Conservation (phyloP, 2,329 filamentous ascomycete genomes). For the Drechslerella stenobrocha region DNA sequence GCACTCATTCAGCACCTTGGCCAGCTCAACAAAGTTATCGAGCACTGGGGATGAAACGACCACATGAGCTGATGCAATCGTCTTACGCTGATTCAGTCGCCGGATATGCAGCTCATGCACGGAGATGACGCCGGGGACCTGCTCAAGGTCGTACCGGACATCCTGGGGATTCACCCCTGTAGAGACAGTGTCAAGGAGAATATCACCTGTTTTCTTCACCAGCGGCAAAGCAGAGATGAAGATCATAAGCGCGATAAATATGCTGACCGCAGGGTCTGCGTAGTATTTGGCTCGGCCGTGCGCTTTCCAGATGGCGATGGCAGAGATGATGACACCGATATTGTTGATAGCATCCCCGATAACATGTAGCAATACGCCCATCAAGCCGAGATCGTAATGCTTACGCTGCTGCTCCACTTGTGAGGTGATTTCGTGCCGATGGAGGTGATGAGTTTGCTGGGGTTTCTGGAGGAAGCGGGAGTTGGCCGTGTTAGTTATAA, state of each 20-base stretch:
- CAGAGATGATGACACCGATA: constrained; percentile 71
- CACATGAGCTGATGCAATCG: constrained; percentile 71
- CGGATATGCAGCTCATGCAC: constrained; percentile 76
- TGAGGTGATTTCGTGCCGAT: constrained; percentile 58
- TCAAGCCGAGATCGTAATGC: constrained; percentile 68
- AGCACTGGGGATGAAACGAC: constrained; percentile 65
- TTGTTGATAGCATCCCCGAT: constrained; percentile 76
- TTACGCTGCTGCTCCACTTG: constrained; percentile 53
- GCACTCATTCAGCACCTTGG: constrained; percentile 68
- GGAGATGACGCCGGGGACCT: constrained; percentile 67
- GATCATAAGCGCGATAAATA: constrained; percentile 74
- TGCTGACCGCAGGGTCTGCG: constrained; percentile 70
- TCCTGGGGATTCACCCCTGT: constrained; percentile 64
- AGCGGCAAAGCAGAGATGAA: constrained; percentile 67
- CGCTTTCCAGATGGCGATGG: constrained; percentile 69
- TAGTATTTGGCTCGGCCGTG: constrained; percentile 66
- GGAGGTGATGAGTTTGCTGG: constrained; percentile 58
- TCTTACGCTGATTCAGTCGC: constrained; percentile 71
- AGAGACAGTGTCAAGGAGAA: constrained; percentile 70
- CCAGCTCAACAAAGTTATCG: constrained; percentile 64
- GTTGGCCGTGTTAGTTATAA: background rate
- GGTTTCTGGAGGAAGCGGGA: constrained; percentile 6
- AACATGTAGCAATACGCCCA: constrained; percentile 72
- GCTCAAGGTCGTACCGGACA: constrained; percentile 70
- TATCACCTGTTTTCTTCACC: constrained; percentile 65